Conservation (phyloP, 2,329 filamentous ascomycete species). For the Pyrenochaeta sp. region DNA sequence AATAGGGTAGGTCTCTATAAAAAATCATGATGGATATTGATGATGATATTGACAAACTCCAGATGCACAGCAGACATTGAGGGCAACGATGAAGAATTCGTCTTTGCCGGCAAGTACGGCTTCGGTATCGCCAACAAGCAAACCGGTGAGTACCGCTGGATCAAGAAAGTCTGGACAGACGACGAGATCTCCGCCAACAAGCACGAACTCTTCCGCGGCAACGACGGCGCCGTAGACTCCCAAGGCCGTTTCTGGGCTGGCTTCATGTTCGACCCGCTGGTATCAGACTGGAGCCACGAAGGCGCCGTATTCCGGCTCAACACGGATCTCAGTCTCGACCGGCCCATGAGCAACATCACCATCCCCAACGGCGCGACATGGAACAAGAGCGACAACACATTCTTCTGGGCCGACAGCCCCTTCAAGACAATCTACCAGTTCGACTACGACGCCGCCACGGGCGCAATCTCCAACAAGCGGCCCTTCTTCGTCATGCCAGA, state of each 20-base stretch:
- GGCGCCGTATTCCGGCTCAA: conserved; percentile 78
- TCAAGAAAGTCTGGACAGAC: conserved; percentile 64
- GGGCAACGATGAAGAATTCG: conserved; percentile 71
- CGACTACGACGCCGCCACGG: conserved; percentile 73
- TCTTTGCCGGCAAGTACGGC: conserved; percentile 82
- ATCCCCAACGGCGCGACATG: conserved; percentile 89
- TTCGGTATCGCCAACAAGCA: conserved; percentile 77
- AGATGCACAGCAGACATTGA: conserved; percentile 76
- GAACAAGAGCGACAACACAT: conserved; percentile 73
- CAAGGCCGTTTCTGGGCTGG: conserved; percentile 85
- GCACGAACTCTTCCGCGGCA: conserved; percentile 66
- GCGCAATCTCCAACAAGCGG: conserved; percentile 71
- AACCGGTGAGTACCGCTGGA: conserved; percentile 63
- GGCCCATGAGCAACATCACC: conserved; percentile 68
- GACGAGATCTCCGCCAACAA: conserved; percentile 55
- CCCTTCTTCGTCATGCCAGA: conserved; percentile 74
- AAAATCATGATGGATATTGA: not conserved
- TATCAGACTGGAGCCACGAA: conserved; percentile 62
- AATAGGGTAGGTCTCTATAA: conserved; percentile 55
- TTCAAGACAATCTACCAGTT: conserved; percentile 74
- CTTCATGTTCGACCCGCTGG: conserved; percentile 81
- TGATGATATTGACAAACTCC: not conserved
- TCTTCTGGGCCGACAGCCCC: conserved; percentile 86
- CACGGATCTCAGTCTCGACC: conserved; percentile 65
- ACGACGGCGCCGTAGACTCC: conserved; percentile 83